A percentile compares a stretch with the other conserved stretches of the same genome.
These are phyloP conservation scores for Schrenkiella parvula DNA, from an alignment of 345 rosid species.

Conservation along the genomic window DNA sequence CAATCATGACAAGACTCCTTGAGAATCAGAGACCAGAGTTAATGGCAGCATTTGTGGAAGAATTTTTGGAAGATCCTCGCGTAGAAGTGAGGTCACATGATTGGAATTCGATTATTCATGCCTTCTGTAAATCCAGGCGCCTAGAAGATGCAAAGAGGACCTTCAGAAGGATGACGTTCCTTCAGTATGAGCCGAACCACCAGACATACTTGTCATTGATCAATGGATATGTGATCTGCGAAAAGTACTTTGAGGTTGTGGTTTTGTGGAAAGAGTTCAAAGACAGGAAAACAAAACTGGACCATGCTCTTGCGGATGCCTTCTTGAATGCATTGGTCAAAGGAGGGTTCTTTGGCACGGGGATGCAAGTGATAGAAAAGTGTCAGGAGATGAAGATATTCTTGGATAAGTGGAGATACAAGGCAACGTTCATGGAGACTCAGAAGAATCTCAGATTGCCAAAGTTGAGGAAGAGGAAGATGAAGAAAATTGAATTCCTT, in stretches of 20 bases:
- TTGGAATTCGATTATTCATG: conserved; percentile 94
- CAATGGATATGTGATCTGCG: conserved; percentile 67
- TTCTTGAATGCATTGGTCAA: conserved; percentile 74
- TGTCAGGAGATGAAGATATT: conserved; percentile 82
- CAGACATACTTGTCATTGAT: conserved; percentile 87
- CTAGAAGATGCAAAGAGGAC: conserved; percentile 81
- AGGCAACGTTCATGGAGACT: conserved; percentile 87
- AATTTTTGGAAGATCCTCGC: conserved; percentile 74
- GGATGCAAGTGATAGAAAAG: conserved; percentile 88
- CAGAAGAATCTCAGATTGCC: conserved; percentile 81
- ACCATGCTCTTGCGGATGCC: conserved; percentile 72
- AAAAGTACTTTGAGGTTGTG: conserved; percentile 65
- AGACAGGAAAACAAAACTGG: conserved; percentile 49
- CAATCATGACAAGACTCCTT: conserved; percentile 77
- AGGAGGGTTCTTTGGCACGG: conserved; percentile 93
- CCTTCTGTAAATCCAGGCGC: conserved; percentile 73
- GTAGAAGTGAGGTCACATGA: conserved; percentile 87
- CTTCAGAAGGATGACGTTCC: conserved; percentile 79
- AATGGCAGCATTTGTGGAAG: conserved; percentile 88
- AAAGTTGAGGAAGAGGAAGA: conserved; percentile 65
- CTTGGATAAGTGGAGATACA: conserved; percentile 89
- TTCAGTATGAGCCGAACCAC: conserved; percentile 71
- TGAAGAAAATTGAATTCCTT: conserved; percentile 72
- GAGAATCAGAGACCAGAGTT: conserved; percentile 74
- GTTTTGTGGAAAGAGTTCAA: conserved; percentile 82